Evolutionary conservation across 352 stramenopile genomes (phyloP).

Genomic region (Phytopythium chamaehyphon): DNA sequence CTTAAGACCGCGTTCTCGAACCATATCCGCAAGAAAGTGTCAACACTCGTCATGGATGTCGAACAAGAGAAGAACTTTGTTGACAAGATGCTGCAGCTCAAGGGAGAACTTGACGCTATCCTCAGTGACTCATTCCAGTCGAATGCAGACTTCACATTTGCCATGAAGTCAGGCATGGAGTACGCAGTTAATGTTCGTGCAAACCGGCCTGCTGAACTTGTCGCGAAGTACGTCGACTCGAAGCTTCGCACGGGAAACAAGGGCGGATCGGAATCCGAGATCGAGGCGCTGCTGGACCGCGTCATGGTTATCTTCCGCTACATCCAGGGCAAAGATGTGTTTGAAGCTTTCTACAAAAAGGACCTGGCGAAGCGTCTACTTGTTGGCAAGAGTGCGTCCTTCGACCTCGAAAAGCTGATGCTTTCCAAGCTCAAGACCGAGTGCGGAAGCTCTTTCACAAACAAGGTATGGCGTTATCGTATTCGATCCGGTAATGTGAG

Average conservation of each 20-base stretch:
- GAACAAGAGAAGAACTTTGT: slow-evolving; percentile 89
- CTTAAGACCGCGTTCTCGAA: slow-evolving; percentile 61
- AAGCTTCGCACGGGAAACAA: slow-evolving; percentile 88
- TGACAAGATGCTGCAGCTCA: slow-evolving; percentile 86
- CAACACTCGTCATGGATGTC: slow-evolving; percentile 67
- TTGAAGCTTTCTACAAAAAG: slow-evolving; percentile 99
- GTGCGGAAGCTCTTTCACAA: slow-evolving; percentile 96
- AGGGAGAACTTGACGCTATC: slow-evolving; percentile 77
- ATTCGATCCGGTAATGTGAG: no score
- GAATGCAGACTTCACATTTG: slow-evolving; percentile 74
- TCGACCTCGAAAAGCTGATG: slow-evolving; percentile 96
- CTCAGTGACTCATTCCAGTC: slow-evolving; percentile 67
- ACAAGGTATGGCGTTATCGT: slow-evolving; percentile 71
- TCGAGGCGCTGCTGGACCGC: slow-evolving; percentile 85
- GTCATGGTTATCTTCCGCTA: slow-evolving; percentile 96
- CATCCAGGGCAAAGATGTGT: slow-evolving; percentile 97
- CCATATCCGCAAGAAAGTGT: slow-evolving; percentile 79
- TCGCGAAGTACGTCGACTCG: slow-evolving; percentile 90
- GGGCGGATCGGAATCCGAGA: slow-evolving; percentile 78
- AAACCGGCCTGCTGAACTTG: slow-evolving; percentile 84
- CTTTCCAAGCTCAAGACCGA: slow-evolving; percentile 98
- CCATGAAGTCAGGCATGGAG: slow-evolving; percentile 88
- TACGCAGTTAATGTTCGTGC: slow-evolving; percentile 84
- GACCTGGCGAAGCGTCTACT: slow-evolving; percentile 97
- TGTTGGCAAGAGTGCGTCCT: slow-evolving; percentile 84